Percentiles rank a stretch among this genome's conserved stretches.
Evolutionary conservation across 1,284 basidiomycete species (phyloP).

Genomic region (Leccinum subatratum): DNA sequence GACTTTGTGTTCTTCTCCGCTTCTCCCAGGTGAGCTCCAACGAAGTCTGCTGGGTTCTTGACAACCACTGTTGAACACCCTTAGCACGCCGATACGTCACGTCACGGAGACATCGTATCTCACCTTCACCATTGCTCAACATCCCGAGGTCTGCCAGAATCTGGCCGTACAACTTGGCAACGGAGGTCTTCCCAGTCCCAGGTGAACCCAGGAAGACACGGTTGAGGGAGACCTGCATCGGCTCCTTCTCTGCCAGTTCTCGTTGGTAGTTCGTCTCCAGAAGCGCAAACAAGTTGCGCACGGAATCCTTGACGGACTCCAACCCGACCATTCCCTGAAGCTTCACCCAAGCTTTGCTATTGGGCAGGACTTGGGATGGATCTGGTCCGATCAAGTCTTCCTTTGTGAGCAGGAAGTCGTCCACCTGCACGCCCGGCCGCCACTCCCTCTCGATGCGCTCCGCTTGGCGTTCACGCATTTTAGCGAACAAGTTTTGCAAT

Average conservation of each 20-base stretch:
- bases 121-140: constrained; percentile 65
- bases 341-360: constrained; percentile 48
- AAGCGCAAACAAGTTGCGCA: constrained; percentile 44
- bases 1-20: constrained; percentile 61
- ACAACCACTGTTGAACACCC: constrained; percentile 43
- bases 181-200: constrained; percentile 66
- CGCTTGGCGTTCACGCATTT: constrained; percentile 44
- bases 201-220: constrained; percentile 60
- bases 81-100: background rate
- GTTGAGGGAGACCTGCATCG: constrained; percentile 53
- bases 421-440: constrained; percentile 5
- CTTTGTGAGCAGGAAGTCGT: constrained; percentile 21
- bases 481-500: constrained; percentile 45
- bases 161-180: constrained; percentile 59
- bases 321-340: constrained; percentile 54
- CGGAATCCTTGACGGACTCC: constrained; percentile 50
- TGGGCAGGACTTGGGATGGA: constrained; percentile 44
- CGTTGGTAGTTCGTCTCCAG: constrained; percentile 54
- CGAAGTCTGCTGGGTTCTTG: constrained; percentile 65
- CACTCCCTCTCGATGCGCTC: constrained; percentile 18
- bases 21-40: constrained; percentile 50
- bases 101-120: constrained; percentile 3
- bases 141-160: constrained; percentile 57
- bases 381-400: constrained; percentile 53
- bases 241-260: constrained; percentile 52